Conservation (phyloP, 2,329 filamentous ascomycete genomes). For the Cladophialophora yegresii region DNA sequence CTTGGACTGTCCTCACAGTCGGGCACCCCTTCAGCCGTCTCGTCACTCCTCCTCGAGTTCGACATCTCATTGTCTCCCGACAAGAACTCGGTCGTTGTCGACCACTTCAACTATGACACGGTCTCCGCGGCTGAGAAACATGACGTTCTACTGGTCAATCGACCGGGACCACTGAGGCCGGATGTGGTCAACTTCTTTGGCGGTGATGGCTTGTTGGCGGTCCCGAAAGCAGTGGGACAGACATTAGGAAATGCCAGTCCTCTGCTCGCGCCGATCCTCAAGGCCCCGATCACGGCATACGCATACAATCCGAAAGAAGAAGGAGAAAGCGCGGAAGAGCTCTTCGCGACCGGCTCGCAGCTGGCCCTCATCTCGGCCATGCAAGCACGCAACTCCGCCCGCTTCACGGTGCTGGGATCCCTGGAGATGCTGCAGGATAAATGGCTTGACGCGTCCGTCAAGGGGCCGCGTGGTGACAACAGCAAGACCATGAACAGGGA, state of each 20-base stretch:
- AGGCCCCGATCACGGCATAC: slow-evolving; percentile 82
- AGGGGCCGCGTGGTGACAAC: slow-evolving; percentile 57
- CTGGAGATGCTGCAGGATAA: slow-evolving; percentile 83
- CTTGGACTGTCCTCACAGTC: slow-evolving; percentile 75
- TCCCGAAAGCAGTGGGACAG: slow-evolving; percentile 80
- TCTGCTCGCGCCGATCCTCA: slow-evolving; percentile 77
- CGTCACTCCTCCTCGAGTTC: slow-evolving; percentile 79
- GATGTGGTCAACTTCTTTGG: slow-evolving; percentile 78
- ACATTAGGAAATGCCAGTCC: slow-evolving; percentile 73
- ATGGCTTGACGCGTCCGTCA: slow-evolving; percentile 83
- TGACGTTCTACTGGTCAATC: slow-evolving; percentile 79
- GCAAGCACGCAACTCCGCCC: slow-evolving; percentile 91
- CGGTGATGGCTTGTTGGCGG: slow-evolving; percentile 70
- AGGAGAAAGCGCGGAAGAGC: slow-evolving; percentile 66
- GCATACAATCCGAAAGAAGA: slow-evolving; percentile 93
- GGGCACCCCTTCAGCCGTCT: slow-evolving; percentile 70
- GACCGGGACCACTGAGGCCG: slow-evolving; percentile 64
- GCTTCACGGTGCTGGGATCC: slow-evolving; percentile 81
- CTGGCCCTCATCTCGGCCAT: slow-evolving; percentile 79
- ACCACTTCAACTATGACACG: slow-evolving; percentile 93
- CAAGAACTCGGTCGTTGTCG: slow-evolving; percentile 80
- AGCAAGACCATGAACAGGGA: slow-evolving; percentile 74
- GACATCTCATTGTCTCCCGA: slow-evolving; percentile 86
- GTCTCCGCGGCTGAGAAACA: slow-evolving; percentile 76
- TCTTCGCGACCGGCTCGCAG: slow-evolving; percentile 82